Evolutionary conservation across 257 asterid species (phyloP).

Genomic region (Lycium ferocissimum): DNA sequence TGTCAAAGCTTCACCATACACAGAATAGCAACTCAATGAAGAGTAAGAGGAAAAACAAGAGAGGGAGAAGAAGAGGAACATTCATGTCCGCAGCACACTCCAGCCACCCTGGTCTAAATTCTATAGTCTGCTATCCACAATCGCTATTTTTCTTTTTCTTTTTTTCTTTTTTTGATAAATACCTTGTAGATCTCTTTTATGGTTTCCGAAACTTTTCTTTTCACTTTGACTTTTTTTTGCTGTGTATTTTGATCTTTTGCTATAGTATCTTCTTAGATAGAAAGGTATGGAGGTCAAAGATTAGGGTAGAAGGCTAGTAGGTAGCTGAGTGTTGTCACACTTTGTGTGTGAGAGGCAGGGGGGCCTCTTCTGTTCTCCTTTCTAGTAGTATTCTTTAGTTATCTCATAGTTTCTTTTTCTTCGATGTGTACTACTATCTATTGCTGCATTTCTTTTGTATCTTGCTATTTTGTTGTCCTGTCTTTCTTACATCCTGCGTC

Average conservation of each 20-base stretch:
- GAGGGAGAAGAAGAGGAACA: not conserved
- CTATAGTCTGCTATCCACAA: not conserved
- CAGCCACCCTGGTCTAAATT: not conserved
- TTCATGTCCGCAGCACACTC: slow-evolving; percentile 10
- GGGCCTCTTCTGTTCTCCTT: too few relatives aligned
- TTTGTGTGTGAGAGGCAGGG: too few relatives aligned
- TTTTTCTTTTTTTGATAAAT: not conserved
- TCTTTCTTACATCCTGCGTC: too few relatives aligned
- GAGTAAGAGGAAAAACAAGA: slow-evolving; percentile 5
- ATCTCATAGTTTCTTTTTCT: too few relatives aligned
- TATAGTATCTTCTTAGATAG: too few relatives aligned
- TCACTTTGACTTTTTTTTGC: not conserved
- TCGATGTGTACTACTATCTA: too few relatives aligned
- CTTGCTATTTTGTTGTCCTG: too few relatives aligned
- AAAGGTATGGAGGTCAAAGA: too few relatives aligned
- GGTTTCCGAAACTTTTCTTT: not conserved
- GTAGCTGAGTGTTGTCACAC: too few relatives aligned
- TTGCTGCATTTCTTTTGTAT: too few relatives aligned
- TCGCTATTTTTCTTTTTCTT: not conserved
- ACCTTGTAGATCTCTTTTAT: not conserved
- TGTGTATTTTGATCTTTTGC: not conserved
- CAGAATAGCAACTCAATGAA: not conserved
- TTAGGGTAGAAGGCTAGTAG: too few relatives aligned
- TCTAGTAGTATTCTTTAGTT: too few relatives aligned
- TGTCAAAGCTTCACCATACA: not conserved